These are phyloP conservation scores for Ceratobasidium sp. DNA, from an alignment of 1,284 basidiomycete genomes.

Conservation along the genomic window DNA sequence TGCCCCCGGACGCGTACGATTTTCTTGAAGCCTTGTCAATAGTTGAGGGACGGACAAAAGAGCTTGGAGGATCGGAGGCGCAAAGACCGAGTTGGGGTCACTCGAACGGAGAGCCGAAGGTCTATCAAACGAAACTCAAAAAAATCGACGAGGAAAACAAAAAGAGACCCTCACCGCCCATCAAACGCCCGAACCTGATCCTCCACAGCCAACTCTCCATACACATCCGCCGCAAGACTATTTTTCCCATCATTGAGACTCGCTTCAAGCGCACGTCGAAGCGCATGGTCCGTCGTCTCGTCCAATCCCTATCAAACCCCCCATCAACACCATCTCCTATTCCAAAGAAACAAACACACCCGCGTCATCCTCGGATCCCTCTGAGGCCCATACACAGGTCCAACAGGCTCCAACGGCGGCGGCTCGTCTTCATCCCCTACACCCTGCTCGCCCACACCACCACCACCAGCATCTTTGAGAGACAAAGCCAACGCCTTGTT, in stretches of 20 bases:
- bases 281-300: constrained; percentile 42
- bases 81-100: constrained; percentile 27
- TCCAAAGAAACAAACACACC: constrained; percentile 5
- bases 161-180: constrained; percentile 7
- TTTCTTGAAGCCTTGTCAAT: constrained; percentile 17
- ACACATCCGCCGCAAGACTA: constrained; percentile 46
- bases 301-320: constrained; percentile 15
- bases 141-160: neutral
- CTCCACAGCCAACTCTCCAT: constrained; percentile 38
- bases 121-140: neutral
- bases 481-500: constrained; percentile 46
- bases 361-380: constrained; percentile 4
- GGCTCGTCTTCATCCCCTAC: constrained; percentile 9
- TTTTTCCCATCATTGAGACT: constrained; percentile 43
- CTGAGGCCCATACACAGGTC: constrained; percentile 37
- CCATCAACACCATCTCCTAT: constrained; percentile 3
- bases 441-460: neutral
- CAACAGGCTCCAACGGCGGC: constrained; percentile 18
- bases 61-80: constrained; percentile 43
- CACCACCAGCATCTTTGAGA: constrained; percentile 16
- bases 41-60: constrained; percentile 45
- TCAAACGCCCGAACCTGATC: constrained; percentile 31
- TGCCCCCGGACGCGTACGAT: neutral
- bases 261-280: constrained; percentile 47
- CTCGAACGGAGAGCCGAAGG: constrained; percentile 32